phyloP scores from a whole-genome alignment of 352 stramenopile genomes.

The Globisporangium polare region DNA sequence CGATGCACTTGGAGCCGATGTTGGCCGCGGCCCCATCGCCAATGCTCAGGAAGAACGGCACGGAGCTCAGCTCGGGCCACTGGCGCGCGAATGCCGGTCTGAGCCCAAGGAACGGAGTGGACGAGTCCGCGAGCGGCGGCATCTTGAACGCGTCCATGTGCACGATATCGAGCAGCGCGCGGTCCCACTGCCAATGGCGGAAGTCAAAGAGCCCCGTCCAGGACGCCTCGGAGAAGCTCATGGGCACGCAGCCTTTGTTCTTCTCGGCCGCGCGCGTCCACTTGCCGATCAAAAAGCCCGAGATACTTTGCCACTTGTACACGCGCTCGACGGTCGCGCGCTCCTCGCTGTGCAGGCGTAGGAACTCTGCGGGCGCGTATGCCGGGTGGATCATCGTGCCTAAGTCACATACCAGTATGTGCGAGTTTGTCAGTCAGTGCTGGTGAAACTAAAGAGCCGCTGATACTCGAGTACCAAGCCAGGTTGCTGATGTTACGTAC shows the following conservation, averaged over 20 bases:
- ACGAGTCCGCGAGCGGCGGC: conserved; percentile 66
- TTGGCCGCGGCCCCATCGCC: conserved; percentile 94
- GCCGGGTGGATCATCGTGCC: conserved; percentile 82
- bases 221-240: conserved; percentile 93
- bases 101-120: conserved; percentile 52
- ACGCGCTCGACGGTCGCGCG: conserved; percentile 41
- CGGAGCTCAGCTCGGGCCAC: conserved; percentile 67
- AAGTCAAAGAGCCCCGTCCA: conserved; percentile 95
- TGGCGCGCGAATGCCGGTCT: conserved; percentile 46
- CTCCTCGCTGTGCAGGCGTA: conserved; percentile 72
- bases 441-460: background rate
- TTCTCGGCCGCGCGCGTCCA: conserved; percentile 58
- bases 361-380: conserved; percentile 89
- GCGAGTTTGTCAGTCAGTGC: background rate
- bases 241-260: conserved; percentile 43
- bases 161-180: conserved; percentile 70
- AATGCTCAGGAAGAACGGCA: conserved; percentile 88
- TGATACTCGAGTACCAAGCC: background rate
- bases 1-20: conserved; percentile 91
- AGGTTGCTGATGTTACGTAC: too few relatives aligned
- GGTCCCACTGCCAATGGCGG: conserved; percentile 78
- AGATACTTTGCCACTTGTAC: conserved; percentile 87
- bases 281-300: conserved; percentile 81
- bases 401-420: background rate
- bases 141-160: conserved; percentile 68